Base-by-base conservation (phyloP, 1,139 yeast species). In the Spathaspora jeffriesii region DNA sequence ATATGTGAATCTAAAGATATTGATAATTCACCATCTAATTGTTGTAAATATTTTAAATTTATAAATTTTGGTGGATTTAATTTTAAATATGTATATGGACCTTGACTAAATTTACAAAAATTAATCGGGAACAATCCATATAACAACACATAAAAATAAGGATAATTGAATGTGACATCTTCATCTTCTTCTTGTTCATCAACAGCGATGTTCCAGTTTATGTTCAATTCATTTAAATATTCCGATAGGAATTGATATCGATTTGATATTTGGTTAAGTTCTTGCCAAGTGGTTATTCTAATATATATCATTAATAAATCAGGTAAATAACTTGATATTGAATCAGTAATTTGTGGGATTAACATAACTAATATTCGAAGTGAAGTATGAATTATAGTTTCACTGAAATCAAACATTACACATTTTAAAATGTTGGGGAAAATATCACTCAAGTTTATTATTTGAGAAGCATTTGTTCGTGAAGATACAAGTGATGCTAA, bases 51-150 rank as follows among this genome's bases (percentile, higher is more conserved):
- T 17, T 46, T 40, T 2, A 44, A 28, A 6, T 55, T 49, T 7
- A 63, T 40, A 11, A 60, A 38, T 21, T 50, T 46, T 6, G 57
- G 54, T 18, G 54, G 50, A 22, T 53, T 43, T 6, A 50, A 40
- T n/a, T 48, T 42, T 17, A 64, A 47, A 45, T 51, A 65, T 3
- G 47, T 39, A 5, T 50, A 38, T 0, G 88, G 85, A 32, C 67
- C 61, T 20, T 70, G 64, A 17, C 76, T 54, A 55, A 81, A 84
- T 5, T 62, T 58, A 31, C 75, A 57, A 3, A 82, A 61, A 53
- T 81, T 79, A 27, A 71, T 63, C 0, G 90, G 89, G 53, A 74
- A 84, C 14, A 84, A 59, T 0, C 88, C 90, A 54, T 85, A 85
- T 2, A 84, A 58, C 31, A 80, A 64, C 0, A 84, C 74, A 43